Evolutionary conservation across 768 basidiomycete species (phyloP).

Genomic region (Rhodotorula diobovata): DNA sequence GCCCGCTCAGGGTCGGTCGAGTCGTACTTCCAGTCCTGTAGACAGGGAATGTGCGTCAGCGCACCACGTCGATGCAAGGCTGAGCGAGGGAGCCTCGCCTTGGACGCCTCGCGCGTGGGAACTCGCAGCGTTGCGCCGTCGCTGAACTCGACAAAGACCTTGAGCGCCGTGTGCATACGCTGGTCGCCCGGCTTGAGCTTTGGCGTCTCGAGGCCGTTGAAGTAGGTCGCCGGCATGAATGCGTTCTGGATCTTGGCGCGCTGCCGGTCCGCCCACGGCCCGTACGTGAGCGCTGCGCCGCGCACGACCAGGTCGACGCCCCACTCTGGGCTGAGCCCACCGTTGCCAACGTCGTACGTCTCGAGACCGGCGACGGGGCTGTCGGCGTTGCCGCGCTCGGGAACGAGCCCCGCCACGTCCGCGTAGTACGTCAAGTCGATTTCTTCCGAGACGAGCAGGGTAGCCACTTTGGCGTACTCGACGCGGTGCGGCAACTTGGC

Average conservation of each 20-base stretch:
- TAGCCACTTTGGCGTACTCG: conserved; percentile 85
- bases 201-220: conserved; percentile 57
- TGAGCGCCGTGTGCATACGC: conserved; percentile 75
- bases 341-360: conserved; percentile 70
- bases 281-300: conserved; percentile 72
- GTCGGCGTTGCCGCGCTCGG: conserved; percentile 44
- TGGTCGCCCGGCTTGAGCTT: conserved; percentile 65
- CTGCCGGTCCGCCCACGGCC: conserved; percentile 95
- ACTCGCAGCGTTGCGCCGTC: conserved; percentile 71
- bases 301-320: conserved; percentile 78
- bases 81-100: conserved; percentile 52
- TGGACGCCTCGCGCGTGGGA: conserved; percentile 88
- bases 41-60: not conserved
- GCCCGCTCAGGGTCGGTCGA: conserved; percentile 50
- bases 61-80: not conserved
- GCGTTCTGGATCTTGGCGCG: conserved; percentile 68
- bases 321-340: conserved; percentile 85
- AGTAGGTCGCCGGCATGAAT: conserved; percentile 79
- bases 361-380: conserved; percentile 33
- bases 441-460: conserved; percentile 68
- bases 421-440: conserved; percentile 81
- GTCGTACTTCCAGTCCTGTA: conserved; percentile 91
- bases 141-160: conserved; percentile 72
- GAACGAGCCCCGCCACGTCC: conserved; percentile 75
- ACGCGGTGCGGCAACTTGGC: conserved; percentile 33